Percentiles rank a stretch among this genome's conserved stretches.
These are phyloP conservation scores for Stentor coeruleus DNA, from an alignment of 73 alveolate genomes.

Conservation along the genomic window DNA sequence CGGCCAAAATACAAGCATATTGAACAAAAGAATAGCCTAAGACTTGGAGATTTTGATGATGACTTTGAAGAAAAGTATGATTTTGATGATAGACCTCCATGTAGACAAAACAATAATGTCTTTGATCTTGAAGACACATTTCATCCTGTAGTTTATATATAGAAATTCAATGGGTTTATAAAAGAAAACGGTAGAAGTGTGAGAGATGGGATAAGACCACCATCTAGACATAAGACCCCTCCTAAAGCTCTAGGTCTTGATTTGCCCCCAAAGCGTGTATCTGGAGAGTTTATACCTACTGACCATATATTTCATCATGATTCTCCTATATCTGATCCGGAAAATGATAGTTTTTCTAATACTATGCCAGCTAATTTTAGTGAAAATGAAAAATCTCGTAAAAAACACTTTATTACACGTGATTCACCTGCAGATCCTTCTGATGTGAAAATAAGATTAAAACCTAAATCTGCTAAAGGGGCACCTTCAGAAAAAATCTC, in stretches of 20 bases:
- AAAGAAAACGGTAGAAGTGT: not conserved
- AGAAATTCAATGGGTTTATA: not conserved
- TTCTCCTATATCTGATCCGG: not conserved
- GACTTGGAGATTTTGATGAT: not conserved
- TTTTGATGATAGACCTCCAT: slow-evolving; percentile 7
- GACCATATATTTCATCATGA: not conserved
- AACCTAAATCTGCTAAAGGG: not conserved
- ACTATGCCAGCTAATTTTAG: not conserved
- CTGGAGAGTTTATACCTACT: not conserved
- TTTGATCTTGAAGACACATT: slow-evolving; percentile 2
- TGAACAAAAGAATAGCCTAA: not conserved
- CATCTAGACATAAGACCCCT: not conserved
- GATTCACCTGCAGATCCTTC: not conserved
- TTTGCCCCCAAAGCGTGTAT: not conserved
- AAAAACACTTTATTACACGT: not conserved
- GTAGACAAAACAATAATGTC: slow-evolving; percentile 3
- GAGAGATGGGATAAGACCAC: not conserved
- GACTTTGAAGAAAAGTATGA: not conserved
- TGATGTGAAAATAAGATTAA: not conserved
- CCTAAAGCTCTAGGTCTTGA: not conserved
- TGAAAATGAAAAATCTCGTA: not conserved
- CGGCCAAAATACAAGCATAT: not conserved
- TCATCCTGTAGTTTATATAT: not conserved
- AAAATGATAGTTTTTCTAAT: not conserved
- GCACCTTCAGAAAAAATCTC: not conserved